Evolutionary conservation across 306 rosid species (phyloP).

Genomic region (Dalbergia cultrata): DNA sequence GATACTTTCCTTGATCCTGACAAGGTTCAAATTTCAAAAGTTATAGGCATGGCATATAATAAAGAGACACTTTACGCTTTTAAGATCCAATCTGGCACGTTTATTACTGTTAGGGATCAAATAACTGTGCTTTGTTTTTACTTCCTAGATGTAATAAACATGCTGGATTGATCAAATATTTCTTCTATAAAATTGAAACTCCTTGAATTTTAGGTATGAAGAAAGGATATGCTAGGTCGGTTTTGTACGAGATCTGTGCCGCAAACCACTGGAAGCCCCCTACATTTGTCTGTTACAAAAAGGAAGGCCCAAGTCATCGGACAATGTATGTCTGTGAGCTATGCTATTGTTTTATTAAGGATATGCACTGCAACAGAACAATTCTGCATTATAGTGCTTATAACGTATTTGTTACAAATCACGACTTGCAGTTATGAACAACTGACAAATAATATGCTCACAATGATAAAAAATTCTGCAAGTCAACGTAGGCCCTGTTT

Average conservation of each 20-base stretch:
- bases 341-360: not conserved
- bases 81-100: too few relatives aligned
- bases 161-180: not conserved
- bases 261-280: constrained; percentile 71
- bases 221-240: constrained; percentile 57
- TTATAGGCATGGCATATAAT: not conserved
- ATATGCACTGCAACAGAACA: not conserved
- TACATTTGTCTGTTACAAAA: constrained; percentile 70
- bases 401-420: not conserved
- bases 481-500: constrained; percentile 9
- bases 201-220: constrained; percentile 50
- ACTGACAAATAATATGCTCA: constrained; percentile 12
- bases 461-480: not conserved
- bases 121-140: not conserved
- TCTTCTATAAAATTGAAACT: not conserved
- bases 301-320: constrained; percentile 72
- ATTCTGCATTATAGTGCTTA: constrained; percentile 6
- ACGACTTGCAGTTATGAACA: constrained; percentile 21
- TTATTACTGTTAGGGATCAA: too few relatives aligned
- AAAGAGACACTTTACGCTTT: not conserved
- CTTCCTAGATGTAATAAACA: not conserved
- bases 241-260: constrained; percentile 64
- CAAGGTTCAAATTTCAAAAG: not conserved
- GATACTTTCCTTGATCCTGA: not conserved
- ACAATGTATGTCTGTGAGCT: constrained; percentile 56